Conservation (phyloP, 257 asterid species). For the Jasminum sambac region DNA sequence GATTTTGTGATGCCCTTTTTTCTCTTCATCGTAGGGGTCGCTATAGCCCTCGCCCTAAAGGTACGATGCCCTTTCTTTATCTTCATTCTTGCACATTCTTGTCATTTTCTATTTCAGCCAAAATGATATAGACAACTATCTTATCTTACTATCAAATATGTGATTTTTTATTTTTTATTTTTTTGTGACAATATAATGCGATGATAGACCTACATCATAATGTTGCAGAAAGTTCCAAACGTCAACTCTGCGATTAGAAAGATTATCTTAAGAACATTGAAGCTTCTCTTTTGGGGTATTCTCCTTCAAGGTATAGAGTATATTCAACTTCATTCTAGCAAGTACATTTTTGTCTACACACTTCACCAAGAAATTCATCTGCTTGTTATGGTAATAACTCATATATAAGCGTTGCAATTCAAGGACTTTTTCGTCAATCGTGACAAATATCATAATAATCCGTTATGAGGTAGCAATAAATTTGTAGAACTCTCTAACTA, state of each 20-base stretch:
- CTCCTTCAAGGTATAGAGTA: conserved; percentile 60
- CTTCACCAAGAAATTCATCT: neutral
- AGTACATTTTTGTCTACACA: no score
- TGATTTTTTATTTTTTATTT: no score
- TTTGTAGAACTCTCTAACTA: no score
- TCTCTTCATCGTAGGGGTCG: conserved; percentile 88
- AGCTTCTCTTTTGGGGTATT: conserved; percentile 88
- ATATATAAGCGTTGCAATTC: no score
- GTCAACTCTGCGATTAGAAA: conserved; percentile 47
- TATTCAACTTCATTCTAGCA: neutral
- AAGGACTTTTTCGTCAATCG: no score
- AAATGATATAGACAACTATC: neutral
- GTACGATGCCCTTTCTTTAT: conserved; percentile 27
- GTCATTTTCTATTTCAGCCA: neutral
- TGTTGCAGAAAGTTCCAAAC: conserved; percentile 59
- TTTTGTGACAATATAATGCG: neutral
- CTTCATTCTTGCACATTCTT: neutral
- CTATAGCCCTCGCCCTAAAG: conserved; percentile 87
- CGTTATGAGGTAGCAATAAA: no score
- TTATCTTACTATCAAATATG: neutral
- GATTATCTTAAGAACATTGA: conserved; percentile 65
- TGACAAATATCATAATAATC: no score
- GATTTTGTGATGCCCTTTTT: conserved; percentile 90
- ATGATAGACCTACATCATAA: neutral
- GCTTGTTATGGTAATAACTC: neutral